These are phyloP conservation scores for Glarea lozoyensis DNA, from an alignment of 495 filamentous ascomycete species.

Conservation along the genomic window DNA sequence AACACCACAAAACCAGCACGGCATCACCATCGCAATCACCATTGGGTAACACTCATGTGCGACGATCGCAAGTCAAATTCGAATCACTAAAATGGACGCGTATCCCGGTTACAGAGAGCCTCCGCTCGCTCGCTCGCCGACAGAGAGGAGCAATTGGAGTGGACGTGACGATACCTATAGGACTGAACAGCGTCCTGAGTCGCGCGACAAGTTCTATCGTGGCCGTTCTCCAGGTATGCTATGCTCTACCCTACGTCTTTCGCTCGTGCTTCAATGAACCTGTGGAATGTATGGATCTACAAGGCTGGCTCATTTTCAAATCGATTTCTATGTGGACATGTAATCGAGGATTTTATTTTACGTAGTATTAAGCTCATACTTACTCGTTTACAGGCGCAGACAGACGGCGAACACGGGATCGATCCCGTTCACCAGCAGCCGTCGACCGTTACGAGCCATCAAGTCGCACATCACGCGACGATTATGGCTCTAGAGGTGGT, in stretches of 20 bases:
- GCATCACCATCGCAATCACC: too few relatives aligned
- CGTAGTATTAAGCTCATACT: too few relatives aligned
- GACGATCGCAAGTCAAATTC: too few relatives aligned
- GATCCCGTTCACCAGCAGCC: slow-evolving; percentile 62
- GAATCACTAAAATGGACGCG: slow-evolving; percentile 13
- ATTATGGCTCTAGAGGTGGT: too few relatives aligned
- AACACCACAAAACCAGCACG: too few relatives aligned
- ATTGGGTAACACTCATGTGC: too few relatives aligned
- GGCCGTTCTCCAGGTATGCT: slow-evolving; percentile 47
- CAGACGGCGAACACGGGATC: slow-evolving; percentile 34
- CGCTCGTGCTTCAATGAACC: too few relatives aligned
- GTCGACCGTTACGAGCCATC: slow-evolving; percentile 68
- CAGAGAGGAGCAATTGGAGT: slow-evolving; percentile 36
- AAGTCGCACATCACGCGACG: slow-evolving; percentile 51
- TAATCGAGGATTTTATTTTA: background rate
- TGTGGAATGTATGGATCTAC: too few relatives aligned
- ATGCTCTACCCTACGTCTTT: too few relatives aligned
- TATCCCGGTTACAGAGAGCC: slow-evolving; percentile 20
- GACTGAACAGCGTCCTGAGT: slow-evolving; percentile 32
- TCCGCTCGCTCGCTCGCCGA: slow-evolving; percentile 37
- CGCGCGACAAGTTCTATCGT: slow-evolving; percentile 43
- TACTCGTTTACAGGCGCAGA: slow-evolving; percentile 17
- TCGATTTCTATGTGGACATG: too few relatives aligned
- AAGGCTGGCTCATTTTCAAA: too few relatives aligned
- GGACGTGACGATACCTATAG: slow-evolving; percentile 36